Evolutionary conservation across 345 rosid genomes (phyloP), one percentile per base, ranked within the genome.

Genomic region (Hirschfeldia incana): DNA sequence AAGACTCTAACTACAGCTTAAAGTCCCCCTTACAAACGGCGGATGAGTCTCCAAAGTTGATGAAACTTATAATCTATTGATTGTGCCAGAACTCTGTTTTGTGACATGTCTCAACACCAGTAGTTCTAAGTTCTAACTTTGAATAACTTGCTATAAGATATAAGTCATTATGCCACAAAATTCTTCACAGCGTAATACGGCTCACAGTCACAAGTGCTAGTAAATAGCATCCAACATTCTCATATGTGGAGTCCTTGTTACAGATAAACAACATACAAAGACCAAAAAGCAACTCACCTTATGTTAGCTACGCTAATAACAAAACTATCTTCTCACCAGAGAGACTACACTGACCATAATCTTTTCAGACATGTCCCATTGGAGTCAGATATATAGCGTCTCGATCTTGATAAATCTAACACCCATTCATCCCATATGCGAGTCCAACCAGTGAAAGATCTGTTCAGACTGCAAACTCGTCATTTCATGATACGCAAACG

Each of bases 401-500:
- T 55, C 27, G 57, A 4, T 36, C 46, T n/a, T 29, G 16, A 32
- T 57, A n/a, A 30, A 65, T 28, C 59, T 76, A 44, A 10, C 28
- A 63, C 65, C 53, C 49, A 75, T 8, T 86, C 82, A 86, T 29
- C 72, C 73, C 87, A 90, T 77, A 81, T 95, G 97, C 37, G 94
- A 89, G 77, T 95, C 94, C 74, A 95, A 90, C 99, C 98, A 95
- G 75, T 83, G 82, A 74, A 93, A 95, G 70, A 95, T 93, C 73
- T 87, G 90, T 37, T 91, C 86, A 51, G 93, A 91, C 80, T 86
- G 93, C 83, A 89, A 76, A 77, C 99, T 95, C 11, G 97, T 93
- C 99, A 95, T 93, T 73, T 95, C 99, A 69, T 95, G 99, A 69
- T 81, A 80, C n/a, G 96, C 92, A 81, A 84, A 95, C 8, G 98